Evolutionary conservation across 805 yeast species (phyloP).

Genomic region (Teunomyces funiuensis): DNA sequence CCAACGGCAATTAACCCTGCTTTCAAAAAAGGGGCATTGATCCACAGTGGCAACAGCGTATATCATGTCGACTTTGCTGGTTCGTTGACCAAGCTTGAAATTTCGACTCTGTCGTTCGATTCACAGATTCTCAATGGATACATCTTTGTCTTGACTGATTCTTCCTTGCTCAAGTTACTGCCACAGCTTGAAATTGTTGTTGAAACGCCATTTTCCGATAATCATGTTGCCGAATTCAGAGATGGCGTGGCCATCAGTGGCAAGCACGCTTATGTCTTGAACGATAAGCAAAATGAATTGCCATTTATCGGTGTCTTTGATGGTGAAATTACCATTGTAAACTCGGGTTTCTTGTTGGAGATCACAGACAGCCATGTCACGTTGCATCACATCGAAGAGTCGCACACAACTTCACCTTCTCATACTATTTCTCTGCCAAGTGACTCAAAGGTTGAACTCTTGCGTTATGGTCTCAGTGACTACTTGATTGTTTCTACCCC

Average conservation of each 20-base stretch:
- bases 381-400: conserved; percentile 7
- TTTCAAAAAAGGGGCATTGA: conserved; percentile 12
- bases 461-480: conserved; percentile 10
- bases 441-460: not conserved
- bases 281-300: conserved; percentile 2
- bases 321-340: conserved; percentile 6
- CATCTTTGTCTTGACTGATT: conserved; percentile 13
- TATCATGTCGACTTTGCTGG: conserved; percentile 15
- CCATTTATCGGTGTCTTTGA: not conserved
- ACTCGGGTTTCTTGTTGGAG: conserved; percentile 7
- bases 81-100: conserved; percentile 8
- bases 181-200: conserved; percentile 4
- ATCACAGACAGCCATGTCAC: not conserved
- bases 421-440: conserved; percentile 2
- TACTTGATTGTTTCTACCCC: conserved; percentile 9
- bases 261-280: not conserved
- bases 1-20: conserved; percentile 10
- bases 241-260: conserved; percentile 11
- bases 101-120: not conserved
- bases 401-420: not conserved
- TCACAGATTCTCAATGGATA: conserved; percentile 14
- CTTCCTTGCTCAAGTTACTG: conserved; percentile 10
- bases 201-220: conserved; percentile 3
- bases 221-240: conserved; percentile 8
- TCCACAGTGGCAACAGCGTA: conserved; percentile 3